Evolutionary conservation across 371 early-diverging fungal species (phyloP).

Genomic region (Saksenaea oblongispora): DNA sequence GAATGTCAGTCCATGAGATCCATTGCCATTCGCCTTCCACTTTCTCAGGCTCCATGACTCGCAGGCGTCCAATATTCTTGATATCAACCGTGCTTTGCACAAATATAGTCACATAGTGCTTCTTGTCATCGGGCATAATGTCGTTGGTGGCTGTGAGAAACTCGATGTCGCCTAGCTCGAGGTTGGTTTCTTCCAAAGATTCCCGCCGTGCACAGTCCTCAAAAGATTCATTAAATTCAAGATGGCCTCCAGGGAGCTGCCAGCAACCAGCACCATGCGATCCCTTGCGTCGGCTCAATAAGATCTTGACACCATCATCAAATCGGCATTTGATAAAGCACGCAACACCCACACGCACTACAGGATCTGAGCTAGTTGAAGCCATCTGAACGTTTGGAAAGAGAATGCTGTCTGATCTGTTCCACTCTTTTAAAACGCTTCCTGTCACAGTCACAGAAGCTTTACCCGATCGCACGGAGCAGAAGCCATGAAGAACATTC

Average conservation of each 20-base stretch:
- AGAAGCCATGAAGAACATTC: too few species aligned
- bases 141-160: conserved; percentile 61
- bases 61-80: conserved; percentile 12
- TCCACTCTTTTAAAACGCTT: neutral
- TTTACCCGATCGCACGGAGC: too few species aligned
- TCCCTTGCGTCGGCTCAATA: conserved; percentile 61
- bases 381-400: neutral
- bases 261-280: conserved; percentile 67
- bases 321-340: conserved; percentile 40
- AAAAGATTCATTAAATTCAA: conserved; percentile 63
- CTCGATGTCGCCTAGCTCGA: conserved; percentile 29
- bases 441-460: neutral
- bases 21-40: conserved; percentile 60
- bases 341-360: conserved; percentile 55
- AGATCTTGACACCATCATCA: conserved; percentile 34
- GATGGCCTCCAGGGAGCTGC: conserved; percentile 68
- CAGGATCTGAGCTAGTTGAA: conserved; percentile 1
- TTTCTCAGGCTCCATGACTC: conserved; percentile 64
- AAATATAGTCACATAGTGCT: conserved; percentile 71
- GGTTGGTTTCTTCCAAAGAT: conserved; percentile 60
- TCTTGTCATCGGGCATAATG: conserved; percentile 50
- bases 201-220: conserved; percentile 65
- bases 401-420: neutral
- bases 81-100: conserved; percentile 38
- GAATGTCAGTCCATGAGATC: conserved; percentile 44